These are phyloP conservation scores for Diplodia mutila DNA, from an alignment of 2,329 filamentous ascomycete genomes.

Conservation along the genomic window DNA sequence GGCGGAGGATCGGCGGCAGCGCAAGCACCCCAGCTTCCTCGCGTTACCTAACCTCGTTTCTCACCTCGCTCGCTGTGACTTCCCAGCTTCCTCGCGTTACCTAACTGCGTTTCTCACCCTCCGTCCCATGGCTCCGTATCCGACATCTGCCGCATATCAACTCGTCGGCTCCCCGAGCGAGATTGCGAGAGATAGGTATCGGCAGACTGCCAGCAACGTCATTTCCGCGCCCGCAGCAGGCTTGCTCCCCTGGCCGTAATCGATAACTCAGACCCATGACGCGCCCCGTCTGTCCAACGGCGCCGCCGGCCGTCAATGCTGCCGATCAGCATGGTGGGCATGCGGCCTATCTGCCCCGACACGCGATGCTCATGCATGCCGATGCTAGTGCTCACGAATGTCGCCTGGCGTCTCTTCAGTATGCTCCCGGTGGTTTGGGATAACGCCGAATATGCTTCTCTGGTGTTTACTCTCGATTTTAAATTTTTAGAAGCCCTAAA, in stretches of 20 bases:
- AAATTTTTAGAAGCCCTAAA: background rate
- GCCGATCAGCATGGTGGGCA: background rate
- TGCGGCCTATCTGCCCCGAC: conserved; percentile 3
- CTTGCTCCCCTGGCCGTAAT: background rate
- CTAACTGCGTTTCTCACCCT: conserved; percentile 7
- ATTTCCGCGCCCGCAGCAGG: background rate
- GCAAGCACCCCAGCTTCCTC: background rate
- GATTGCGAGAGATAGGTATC: background rate
- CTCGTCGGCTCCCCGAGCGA: background rate
- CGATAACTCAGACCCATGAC: conserved; percentile 6
- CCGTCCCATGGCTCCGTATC: background rate
- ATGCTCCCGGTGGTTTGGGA: too few relatives aligned
- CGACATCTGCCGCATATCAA: conserved; percentile 6
- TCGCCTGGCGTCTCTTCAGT: too few relatives aligned
- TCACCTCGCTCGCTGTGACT: background rate
- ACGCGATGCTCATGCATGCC: too few relatives aligned
- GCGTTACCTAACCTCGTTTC: conserved; percentile 13
- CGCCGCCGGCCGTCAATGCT: conserved; percentile 7
- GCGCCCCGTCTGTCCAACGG: background rate
- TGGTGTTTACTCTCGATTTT: too few relatives aligned
- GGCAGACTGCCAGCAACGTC: conserved; percentile 1
- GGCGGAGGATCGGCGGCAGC: conserved; percentile 12
- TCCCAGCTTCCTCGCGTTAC: background rate
- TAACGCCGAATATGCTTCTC: too few relatives aligned
- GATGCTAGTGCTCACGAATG: too few relatives aligned